Percentiles rank a stretch among this genome's conserved stretches.
These are phyloP conservation scores for Cicer cuneatum DNA, from an alignment of 306 rosid genomes.

Conservation along the genomic window DNA sequence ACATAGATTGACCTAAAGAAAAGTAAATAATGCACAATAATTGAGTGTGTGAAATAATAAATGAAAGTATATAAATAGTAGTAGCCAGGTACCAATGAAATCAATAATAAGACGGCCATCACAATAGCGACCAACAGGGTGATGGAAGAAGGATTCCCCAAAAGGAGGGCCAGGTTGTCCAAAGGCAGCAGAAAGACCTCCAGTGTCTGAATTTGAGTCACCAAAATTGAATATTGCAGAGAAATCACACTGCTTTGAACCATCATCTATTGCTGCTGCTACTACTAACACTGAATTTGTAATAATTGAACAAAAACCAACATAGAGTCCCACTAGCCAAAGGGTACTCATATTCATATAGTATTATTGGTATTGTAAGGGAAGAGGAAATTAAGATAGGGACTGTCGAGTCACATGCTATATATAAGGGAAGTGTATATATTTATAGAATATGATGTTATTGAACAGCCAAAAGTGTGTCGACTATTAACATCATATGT, in stretches of 20 bases:
- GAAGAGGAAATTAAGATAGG: background rate
- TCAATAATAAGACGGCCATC: slow-evolving; percentile 78
- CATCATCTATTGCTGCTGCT: background rate
- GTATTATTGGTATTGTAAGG: background rate
- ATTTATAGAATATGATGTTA: background rate
- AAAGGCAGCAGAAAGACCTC: slow-evolving; percentile 87
- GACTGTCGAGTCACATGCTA: background rate
- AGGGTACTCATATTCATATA: slow-evolving; percentile 33
- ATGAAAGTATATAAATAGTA: background rate
- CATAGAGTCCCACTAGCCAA: slow-evolving; percentile 39
- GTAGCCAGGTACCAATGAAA: slow-evolving; percentile 78
- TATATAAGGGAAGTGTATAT: background rate
- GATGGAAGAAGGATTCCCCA: slow-evolving; percentile 63
- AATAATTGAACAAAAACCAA: slow-evolving; percentile 30
- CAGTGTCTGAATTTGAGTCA: slow-evolving; percentile 93
- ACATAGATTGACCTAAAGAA: background rate
- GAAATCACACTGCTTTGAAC: slow-evolving; percentile 56
- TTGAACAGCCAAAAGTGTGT: background rate
- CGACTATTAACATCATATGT: background rate
- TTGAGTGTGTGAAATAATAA: background rate
- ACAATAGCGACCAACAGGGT: slow-evolving; percentile 71
- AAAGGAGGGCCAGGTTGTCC: slow-evolving; percentile 75
- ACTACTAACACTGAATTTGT: slow-evolving; percentile 36
- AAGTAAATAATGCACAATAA: background rate
- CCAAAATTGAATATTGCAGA: slow-evolving; percentile 92